These are phyloP conservation scores for Cupressus sempervirens DNA, from an alignment of 75 land plant genomes.

Conservation along the genomic window DNA sequence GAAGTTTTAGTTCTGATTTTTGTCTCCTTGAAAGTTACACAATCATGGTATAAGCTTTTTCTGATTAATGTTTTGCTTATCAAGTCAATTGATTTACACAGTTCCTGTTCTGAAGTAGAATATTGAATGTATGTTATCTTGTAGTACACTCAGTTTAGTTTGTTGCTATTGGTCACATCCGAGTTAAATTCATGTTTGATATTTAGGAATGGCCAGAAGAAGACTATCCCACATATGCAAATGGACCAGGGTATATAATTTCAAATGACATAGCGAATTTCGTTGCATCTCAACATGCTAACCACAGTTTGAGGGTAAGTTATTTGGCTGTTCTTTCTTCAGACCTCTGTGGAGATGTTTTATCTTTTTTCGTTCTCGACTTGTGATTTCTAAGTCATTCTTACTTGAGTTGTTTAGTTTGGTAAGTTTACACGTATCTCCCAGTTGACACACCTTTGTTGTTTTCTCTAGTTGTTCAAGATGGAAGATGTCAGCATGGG, in stretches of 20 bases:
- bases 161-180: background rate
- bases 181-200: background rate
- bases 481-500: constrained; percentile 78
- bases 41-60: background rate
- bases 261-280: constrained; percentile 55
- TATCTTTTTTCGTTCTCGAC: background rate
- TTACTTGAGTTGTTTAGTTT: background rate
- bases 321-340: background rate
- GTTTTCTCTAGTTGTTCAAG: constrained; percentile 46
- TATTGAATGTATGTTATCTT: background rate
- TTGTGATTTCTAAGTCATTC: background rate
- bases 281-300: constrained; percentile 42
- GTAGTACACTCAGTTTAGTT: background rate
- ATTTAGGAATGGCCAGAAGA: constrained; percentile 63
- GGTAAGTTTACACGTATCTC: constrained; percentile 1
- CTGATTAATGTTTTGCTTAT: constrained; percentile 5
- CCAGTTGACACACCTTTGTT: background rate
- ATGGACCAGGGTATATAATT: constrained; percentile 69
- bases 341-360: background rate
- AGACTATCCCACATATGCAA: constrained; percentile 63
- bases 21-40: background rate
- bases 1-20: background rate
- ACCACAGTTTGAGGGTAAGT: constrained; percentile 44
- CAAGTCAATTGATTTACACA: background rate
- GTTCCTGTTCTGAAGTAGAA: background rate